These are phyloP conservation scores for Bryoerythrophyllum caledonicum DNA, from an alignment of 225 moss, liverwort and hornwort species.

Conservation along the genomic window DNA sequence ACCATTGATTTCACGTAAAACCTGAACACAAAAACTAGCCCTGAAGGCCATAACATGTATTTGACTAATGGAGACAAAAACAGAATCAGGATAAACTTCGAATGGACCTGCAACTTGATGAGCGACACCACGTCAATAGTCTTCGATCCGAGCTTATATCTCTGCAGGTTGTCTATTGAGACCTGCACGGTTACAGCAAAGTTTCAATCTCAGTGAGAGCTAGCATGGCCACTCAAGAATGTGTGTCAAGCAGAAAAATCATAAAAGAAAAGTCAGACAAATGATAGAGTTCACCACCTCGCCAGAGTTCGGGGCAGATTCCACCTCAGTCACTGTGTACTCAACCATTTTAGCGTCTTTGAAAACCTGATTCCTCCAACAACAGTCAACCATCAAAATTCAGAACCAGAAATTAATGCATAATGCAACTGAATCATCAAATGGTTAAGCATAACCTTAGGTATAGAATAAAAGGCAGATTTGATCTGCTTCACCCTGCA, in stretches of 20 bases:
- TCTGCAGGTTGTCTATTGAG: constrained; percentile 71
- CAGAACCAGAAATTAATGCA: not conserved
- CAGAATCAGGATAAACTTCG: not conserved
- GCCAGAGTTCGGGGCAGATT: constrained; percentile 56
- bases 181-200: constrained; percentile 45
- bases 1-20: not conserved
- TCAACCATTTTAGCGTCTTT: constrained; percentile 64
- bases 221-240: constrained; percentile 1
- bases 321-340: constrained; percentile 68
- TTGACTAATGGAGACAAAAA: not conserved
- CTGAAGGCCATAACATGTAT: not conserved
- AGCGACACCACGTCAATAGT: constrained; percentile 76
- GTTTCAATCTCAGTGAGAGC: constrained; percentile 6
- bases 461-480: constrained; percentile 88
- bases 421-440: no score
- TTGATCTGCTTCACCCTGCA: constrained; percentile 85
- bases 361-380: constrained; percentile 56
- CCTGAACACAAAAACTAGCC: not conserved
- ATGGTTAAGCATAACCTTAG: constrained; percentile 51
- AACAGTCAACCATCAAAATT: not conserved
- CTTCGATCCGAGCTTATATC: constrained; percentile 69
- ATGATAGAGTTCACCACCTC: constrained; percentile 46
- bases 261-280: not conserved
- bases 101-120: constrained; percentile 68
- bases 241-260: not conserved